Base-by-base conservation (phyloP, 2,329 filamentous ascomycete species). In the Penicillium frequentans region DNA sequence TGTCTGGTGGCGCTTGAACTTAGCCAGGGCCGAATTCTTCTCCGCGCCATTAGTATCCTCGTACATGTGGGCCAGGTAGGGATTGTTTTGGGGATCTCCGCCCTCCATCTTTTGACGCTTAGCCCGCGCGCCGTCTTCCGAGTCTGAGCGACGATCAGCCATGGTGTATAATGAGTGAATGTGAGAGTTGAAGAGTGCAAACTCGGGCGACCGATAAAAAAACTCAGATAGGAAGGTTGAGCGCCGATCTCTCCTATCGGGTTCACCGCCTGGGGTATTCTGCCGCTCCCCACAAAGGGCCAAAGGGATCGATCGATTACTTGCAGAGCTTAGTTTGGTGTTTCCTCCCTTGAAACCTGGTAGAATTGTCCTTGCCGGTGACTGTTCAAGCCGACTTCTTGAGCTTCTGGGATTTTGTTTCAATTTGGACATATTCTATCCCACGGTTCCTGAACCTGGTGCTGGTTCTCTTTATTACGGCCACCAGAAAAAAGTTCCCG, bases 11-110 rank as follows among this genome's bases (percentile, higher is more conserved):
- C 90, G 86, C 74, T 84, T 86, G 76, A 97, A 86, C 57, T 83
- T 81, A 43, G 82, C 81, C 55, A 96, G 80, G 48, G 82, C 78
- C 27, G 83, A 82, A 52, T 76, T 72, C 54, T 67, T 55, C 63
- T 70, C 64, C 26, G 53, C 59, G 68, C 70, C 69, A 64, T 74
- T 68, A 56, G 65, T 61, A 64, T 75, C 64, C 75, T 79, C 72
- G 60, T 93, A 87, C 86, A 90, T 89, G 77, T 99, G 95, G 55
- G 92, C 90, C 61, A 99, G 86, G 79, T 99, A 98, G 1, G 90
- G 91, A 73, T 98, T 98, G 72, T 84, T 70, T 57, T 78, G 77
- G 53, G 84, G 83, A 74, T 77, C 59, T 77, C 75, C 64, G 73
- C 63, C 65, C 49, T 75, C 71, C 63, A 80, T 81, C 71, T 84